phyloP scores from a whole-genome alignment of 257 asterid genomes.

The Forsythia viridissima region DNA sequence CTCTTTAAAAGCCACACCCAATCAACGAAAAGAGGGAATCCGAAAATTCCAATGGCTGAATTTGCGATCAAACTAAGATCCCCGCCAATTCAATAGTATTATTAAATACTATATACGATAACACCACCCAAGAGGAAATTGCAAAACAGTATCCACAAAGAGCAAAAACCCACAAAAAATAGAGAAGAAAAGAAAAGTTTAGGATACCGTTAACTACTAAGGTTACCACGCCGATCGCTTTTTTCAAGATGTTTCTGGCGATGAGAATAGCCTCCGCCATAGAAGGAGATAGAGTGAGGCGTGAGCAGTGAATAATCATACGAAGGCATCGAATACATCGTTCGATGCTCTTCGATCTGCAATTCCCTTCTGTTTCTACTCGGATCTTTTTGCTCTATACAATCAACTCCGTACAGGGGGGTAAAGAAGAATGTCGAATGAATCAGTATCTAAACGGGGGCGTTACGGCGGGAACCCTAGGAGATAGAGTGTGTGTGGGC shows the following conservation, averaged over 20 bases:
- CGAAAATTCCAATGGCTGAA: slow-evolving; percentile 20
- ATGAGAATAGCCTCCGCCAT: slow-evolving; percentile 63
- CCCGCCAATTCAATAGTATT: slow-evolving; percentile 19
- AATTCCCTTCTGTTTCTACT: slow-evolving; percentile 28
- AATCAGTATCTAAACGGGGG: neutral
- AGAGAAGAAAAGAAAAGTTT: neutral
- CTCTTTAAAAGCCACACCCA: slow-evolving; percentile 16
- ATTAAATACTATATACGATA: slow-evolving; percentile 10
- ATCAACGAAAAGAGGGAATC: slow-evolving; percentile 20
- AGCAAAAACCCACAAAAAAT: slow-evolving; percentile 11
- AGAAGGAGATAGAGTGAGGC: slow-evolving; percentile 38
- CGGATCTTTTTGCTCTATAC: neutral
- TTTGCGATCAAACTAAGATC: slow-evolving; percentile 16
- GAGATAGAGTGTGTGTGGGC: neutral
- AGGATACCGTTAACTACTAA: slow-evolving; percentile 63
- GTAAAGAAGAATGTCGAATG: neutral
- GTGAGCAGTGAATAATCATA: slow-evolving; percentile 29
- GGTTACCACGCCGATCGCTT: slow-evolving; percentile 75
- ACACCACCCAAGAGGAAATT: slow-evolving; percentile 26
- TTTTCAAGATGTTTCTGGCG: slow-evolving; percentile 73
- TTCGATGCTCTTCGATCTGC: slow-evolving; percentile 78
- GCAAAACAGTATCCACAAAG: slow-evolving; percentile 21
- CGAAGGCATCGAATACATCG: slow-evolving; percentile 93
- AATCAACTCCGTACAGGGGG: neutral
- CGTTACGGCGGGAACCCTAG: slow-evolving; percentile 38